Percentiles rank a stretch among this genome's conserved stretches.
These are phyloP conservation scores for Leishmania guyanensis DNA, from an alignment of 208 protist species.

Conservation along the genomic window DNA sequence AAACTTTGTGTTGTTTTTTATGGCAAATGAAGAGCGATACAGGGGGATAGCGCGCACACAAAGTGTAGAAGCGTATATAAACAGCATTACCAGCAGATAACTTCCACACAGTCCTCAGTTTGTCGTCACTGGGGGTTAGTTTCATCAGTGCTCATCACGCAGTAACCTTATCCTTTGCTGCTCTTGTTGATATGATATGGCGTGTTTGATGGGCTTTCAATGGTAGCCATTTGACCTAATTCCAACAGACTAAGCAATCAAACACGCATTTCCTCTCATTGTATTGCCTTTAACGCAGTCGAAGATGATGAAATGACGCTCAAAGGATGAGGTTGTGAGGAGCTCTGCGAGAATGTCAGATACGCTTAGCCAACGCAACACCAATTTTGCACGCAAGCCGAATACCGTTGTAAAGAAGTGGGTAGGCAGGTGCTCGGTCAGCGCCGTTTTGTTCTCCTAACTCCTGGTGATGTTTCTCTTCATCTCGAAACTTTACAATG, in stretches of 20 bases:
- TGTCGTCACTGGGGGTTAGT: too few species aligned
- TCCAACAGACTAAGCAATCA: not conserved
- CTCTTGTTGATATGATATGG: not conserved
- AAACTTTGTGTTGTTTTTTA: not conserved
- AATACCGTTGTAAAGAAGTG: constrained; percentile 84
- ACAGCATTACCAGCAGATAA: not conserved
- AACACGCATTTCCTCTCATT: not conserved
- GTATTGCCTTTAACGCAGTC: not conserved
- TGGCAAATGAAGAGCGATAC: not conserved
- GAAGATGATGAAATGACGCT: not conserved
- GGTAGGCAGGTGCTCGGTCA: constrained; percentile 65
- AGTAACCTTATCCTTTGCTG: not conserved
- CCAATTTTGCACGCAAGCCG: constrained; percentile 73
- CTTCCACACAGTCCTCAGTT: not conserved
- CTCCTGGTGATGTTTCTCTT: constrained; percentile 87
- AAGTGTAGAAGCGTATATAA: not conserved
- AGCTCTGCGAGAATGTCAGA: constrained; percentile 30
- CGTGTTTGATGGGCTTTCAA: not conserved
- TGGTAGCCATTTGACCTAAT: not conserved
- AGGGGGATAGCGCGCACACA: not conserved
- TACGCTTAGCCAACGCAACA: constrained; percentile 63
- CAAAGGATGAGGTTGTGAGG: not conserved
- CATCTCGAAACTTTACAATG: constrained; percentile 81
- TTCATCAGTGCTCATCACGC: not conserved
- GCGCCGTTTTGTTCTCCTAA: constrained; percentile 83